These are phyloP conservation scores for Taiwanofungus camphoratus DNA, from an alignment of 1,284 basidiomycete genomes.

Conservation along the genomic window DNA sequence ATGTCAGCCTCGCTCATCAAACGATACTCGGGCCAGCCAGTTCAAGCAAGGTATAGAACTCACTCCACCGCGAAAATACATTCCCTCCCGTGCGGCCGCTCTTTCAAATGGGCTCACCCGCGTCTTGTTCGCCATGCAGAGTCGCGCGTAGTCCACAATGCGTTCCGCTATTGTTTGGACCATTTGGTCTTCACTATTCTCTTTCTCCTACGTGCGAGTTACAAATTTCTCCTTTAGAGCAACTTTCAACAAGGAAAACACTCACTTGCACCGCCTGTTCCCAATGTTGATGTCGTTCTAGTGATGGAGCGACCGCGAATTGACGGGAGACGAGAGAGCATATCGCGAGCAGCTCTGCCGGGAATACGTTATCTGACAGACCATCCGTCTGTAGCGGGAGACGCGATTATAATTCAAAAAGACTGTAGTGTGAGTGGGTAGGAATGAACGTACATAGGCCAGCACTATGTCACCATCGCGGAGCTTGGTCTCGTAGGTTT, in stretches of 20 bases:
- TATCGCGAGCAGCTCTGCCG: constrained; percentile 63
- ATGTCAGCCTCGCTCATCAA: constrained; percentile 7
- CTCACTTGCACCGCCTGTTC: neutral
- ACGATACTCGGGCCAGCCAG: no score
- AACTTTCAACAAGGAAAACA: no score
- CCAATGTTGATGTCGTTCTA: neutral
- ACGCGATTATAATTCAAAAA: neutral
- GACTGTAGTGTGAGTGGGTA: neutral
- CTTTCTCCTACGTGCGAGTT: neutral
- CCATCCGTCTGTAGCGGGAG: constrained; percentile 66
- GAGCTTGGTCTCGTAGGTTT: constrained; percentile 56
- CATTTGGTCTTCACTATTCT: constrained; percentile 42
- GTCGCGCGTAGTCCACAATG: constrained; percentile 61
- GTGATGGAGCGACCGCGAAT: constrained; percentile 4
- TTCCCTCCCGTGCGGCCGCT: constrained; percentile 54
- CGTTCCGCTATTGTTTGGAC: constrained; percentile 68
- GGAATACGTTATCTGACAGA: constrained; percentile 81
- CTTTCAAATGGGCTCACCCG: constrained; percentile 69
- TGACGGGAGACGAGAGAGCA: constrained; percentile 56
- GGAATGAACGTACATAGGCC: constrained; percentile 48
- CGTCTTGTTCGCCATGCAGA: constrained; percentile 60
- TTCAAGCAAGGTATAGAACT: constrained; percentile 28
- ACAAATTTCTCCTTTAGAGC: no score
- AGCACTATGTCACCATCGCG: constrained; percentile 72
- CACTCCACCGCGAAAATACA: constrained; percentile 67